These are phyloP conservation scores for Leccinum angustisporum DNA, from an alignment of 1,284 basidiomycete species.

Conservation along the genomic window DNA sequence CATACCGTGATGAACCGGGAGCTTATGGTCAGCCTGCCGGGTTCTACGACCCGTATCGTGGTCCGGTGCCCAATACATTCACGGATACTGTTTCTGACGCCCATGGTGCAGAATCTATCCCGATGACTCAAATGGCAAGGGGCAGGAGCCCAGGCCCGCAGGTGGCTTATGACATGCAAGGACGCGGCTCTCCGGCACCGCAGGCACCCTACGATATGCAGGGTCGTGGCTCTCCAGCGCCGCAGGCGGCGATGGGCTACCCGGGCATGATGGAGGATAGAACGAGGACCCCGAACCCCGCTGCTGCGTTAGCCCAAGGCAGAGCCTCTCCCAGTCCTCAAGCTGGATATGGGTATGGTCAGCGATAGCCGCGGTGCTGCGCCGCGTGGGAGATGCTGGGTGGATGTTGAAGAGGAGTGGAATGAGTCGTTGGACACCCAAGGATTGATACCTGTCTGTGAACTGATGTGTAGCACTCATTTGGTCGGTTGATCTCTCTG, in stretches of 20 bases:
- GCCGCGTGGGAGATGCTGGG: background rate
- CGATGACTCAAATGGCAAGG: slow-evolving; percentile 71
- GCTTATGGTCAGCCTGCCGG: slow-evolving; percentile 36
- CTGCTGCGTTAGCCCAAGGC: slow-evolving; percentile 31
- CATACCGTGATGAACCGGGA: slow-evolving; percentile 70
- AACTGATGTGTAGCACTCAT: slow-evolving; percentile 26
- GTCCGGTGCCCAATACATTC: slow-evolving; percentile 67
- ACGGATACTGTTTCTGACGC: slow-evolving; percentile 41
- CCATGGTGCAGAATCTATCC: slow-evolving; percentile 56
- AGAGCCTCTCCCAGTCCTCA: slow-evolving; percentile 51
- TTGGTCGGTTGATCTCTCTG: slow-evolving; percentile 25
- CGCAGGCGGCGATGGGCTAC: slow-evolving; percentile 39
- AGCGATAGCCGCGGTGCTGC: slow-evolving; percentile 17
- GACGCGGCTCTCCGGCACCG: slow-evolving; percentile 37
- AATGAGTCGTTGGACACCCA: slow-evolving; percentile 7
- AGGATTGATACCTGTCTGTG: slow-evolving; percentile 16
- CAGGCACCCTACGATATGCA: slow-evolving; percentile 41
- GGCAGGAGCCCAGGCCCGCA: slow-evolving; percentile 46
- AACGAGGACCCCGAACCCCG: slow-evolving; percentile 35
- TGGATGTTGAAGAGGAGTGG: slow-evolving; percentile 11
- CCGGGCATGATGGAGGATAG: slow-evolving; percentile 26
- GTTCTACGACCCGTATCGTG: slow-evolving; percentile 78
- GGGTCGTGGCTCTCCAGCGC: slow-evolving; percentile 33
- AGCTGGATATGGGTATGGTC: slow-evolving; percentile 41
- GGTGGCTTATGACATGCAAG: slow-evolving; percentile 33